Conservation (phyloP, 371 early-diverging fungal species). For the Rhizopus sp. region DNA sequence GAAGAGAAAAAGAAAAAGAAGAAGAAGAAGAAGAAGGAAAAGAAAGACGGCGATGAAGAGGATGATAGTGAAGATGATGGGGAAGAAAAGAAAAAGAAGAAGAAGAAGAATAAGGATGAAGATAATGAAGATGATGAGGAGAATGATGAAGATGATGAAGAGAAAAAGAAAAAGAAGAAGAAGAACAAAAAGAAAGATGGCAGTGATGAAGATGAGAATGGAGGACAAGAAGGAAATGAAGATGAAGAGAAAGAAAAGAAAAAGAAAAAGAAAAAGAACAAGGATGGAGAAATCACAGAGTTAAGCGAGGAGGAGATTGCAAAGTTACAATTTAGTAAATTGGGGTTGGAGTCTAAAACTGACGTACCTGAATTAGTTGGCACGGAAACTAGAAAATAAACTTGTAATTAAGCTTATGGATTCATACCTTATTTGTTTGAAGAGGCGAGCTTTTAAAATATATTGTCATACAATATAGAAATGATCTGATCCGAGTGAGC, state of each 20-base stretch:
- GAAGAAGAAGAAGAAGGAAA: conserved; percentile 10
- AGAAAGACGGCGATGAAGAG: conserved; percentile 3
- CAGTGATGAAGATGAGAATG: conserved; percentile 8
- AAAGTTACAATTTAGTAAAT: background rate
- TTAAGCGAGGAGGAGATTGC: conserved; percentile 10
- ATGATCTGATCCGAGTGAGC: too few relatives aligned
- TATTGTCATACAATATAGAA: too few relatives aligned
- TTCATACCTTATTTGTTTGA: too few relatives aligned
- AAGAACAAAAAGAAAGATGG: conserved; percentile 15
- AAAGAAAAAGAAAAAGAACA: conserved; percentile 10
- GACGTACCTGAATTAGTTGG: too few relatives aligned
- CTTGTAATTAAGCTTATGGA: too few relatives aligned
- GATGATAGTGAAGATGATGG: conserved; percentile 4
- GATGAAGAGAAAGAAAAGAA: conserved; percentile 19
- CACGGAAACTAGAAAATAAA: too few relatives aligned
- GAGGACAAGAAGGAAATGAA: background rate
- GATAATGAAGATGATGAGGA: background rate
- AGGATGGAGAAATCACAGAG: conserved; percentile 20
- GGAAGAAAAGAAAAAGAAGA: conserved; percentile 2
- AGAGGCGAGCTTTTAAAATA: too few relatives aligned
- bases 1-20: conserved; percentile 10
- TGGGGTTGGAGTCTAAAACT: too few relatives aligned
- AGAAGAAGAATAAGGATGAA: conserved; percentile 16
- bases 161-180: conserved; percentile 19
- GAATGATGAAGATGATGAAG: conserved; percentile 9